phyloP scores from a whole-genome alignment of 2,329 filamentous ascomycete species.

The Coniochaeta ligniaria region DNA sequence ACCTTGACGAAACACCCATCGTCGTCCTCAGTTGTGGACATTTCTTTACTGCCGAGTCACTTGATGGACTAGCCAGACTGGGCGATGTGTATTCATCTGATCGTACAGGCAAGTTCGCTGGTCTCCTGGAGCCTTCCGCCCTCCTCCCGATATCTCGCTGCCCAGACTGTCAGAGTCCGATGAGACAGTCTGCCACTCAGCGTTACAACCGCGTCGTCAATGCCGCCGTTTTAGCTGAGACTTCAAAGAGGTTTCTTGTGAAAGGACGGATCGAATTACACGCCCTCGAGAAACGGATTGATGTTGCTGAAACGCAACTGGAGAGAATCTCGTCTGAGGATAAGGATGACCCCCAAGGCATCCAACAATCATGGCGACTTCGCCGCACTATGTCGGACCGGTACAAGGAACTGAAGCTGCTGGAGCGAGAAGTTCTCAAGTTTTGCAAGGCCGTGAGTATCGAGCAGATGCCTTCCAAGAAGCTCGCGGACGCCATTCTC shows the following conservation, averaged over 20 bases:
- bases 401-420: too few species aligned
- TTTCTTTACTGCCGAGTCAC: conserved; percentile 48
- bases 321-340: too few species aligned
- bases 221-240: conserved; percentile 41
- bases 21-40: conserved; percentile 59
- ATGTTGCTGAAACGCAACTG: too few species aligned
- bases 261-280: too few species aligned
- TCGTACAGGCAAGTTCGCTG: conserved; percentile 18
- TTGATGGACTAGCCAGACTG: conserved; percentile 57
- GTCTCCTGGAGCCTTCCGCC: conserved; percentile 40
- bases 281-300: too few species aligned
- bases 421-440: too few species aligned
- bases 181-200: conserved; percentile 40
- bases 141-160: conserved; percentile 33
- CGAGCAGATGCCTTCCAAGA: conserved; percentile 27
- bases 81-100: conserved; percentile 33
- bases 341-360: too few species aligned
- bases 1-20: conserved; percentile 53
- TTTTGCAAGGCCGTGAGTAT: conserved; percentile 13
- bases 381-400: too few species aligned
- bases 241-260: too few species aligned
- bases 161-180: conserved; percentile 50
- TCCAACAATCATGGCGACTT: too few species aligned
- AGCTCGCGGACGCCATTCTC: conserved; percentile 27
- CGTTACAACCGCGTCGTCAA: conserved; percentile 57